Percentiles rank a stretch among this genome's conserved stretches.
These are phyloP conservation scores for Moricandia arvensis DNA, from an alignment of 345 rosid species.

Conservation along the genomic window DNA sequence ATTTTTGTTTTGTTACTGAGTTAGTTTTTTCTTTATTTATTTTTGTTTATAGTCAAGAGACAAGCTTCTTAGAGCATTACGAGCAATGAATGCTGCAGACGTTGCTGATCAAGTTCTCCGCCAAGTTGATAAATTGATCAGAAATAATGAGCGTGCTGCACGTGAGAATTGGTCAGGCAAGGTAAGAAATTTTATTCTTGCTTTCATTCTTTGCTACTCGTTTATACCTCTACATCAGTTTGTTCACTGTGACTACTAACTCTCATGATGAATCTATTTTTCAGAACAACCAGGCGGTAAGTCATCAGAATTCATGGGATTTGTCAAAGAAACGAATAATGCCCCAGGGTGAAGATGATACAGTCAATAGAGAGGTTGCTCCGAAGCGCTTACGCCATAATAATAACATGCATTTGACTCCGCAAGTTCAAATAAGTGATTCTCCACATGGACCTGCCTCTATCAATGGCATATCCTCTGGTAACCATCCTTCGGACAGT, in stretches of 20 bases:
- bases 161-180: constrained; percentile 67
- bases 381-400: constrained; percentile 62
- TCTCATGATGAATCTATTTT: constrained; percentile 28
- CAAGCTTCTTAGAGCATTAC: constrained; percentile 68
- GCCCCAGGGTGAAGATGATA: constrained; percentile 63
- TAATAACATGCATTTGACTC: constrained; percentile 39
- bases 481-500: constrained; percentile 50
- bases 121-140: constrained; percentile 84
- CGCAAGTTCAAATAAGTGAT: constrained; percentile 50
- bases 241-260: constrained; percentile 17
- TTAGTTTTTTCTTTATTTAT: not conserved
- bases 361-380: constrained; percentile 54
- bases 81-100: constrained; percentile 91
- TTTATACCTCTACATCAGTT: constrained; percentile 21
- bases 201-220: constrained; percentile 8
- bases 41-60: constrained; percentile 73
- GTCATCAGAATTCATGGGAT: constrained; percentile 60
- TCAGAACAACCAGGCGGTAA: constrained; percentile 74
- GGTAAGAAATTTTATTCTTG: constrained; percentile 43
- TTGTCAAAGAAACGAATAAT: constrained; percentile 63
- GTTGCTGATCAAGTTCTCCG: constrained; percentile 94
- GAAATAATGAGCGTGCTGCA: constrained; percentile 79
- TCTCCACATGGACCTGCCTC: constrained; percentile 47
- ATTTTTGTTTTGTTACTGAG: constrained; percentile 27
- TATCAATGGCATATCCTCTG: constrained; percentile 58